phyloP scores from a whole-genome alignment of 140 eudicot genomes.

The Oenanthe javanica region DNA sequence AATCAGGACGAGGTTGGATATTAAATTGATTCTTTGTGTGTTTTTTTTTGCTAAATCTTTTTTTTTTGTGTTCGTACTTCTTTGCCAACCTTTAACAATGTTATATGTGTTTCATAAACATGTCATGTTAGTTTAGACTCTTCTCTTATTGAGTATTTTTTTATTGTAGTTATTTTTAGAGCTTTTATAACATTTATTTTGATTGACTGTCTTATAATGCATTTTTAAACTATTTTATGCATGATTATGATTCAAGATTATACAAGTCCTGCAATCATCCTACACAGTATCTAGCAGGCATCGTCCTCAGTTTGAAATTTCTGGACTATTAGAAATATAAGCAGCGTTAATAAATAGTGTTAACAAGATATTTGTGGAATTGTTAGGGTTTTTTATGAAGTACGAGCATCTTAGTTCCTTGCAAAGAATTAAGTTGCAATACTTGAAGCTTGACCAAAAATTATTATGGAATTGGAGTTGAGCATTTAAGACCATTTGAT shows the following conservation, averaged over 20 bases:
- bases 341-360: background rate
- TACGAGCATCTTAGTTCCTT: background rate
- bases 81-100: background rate
- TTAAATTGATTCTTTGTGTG: background rate
- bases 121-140: background rate
- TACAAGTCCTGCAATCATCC: background rate
- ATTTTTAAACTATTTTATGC: background rate
- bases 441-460: background rate
- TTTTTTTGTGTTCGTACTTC: background rate
- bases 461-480: no score
- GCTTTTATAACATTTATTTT: background rate
- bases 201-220: background rate
- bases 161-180: background rate
- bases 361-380: background rate
- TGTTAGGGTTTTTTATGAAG: background rate
- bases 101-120: background rate
- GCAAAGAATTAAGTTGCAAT: background rate
- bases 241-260: background rate
- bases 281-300: background rate
- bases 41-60: background rate
- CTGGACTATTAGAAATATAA: background rate
- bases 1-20: constrained; percentile 79
- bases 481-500: no score
- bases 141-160: background rate
- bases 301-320: background rate